Base-by-base conservation (phyloP, 2,329 filamentous ascomycete genomes). In the Colletotrichum falcatum region DNA sequence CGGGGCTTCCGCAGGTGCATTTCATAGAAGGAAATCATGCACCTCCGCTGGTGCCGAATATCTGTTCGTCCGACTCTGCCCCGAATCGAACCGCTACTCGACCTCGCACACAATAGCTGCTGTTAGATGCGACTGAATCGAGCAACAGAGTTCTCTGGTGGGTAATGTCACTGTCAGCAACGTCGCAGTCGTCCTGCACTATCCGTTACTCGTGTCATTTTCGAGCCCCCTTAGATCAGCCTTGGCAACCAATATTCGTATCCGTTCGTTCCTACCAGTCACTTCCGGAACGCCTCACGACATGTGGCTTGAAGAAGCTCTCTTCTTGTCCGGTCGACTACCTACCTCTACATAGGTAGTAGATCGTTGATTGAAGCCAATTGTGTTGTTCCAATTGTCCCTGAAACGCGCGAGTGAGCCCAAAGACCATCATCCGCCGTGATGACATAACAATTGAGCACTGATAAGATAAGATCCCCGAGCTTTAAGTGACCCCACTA, bases 401-500 rank as follows among this genome's bases (percentile, higher is more conserved):
- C 18, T 54, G 42, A 30, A 39, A 60, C 35, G 53, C 33, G 12
- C 14, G 54, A 33, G 20, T n/a, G 42, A 37, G 14, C 42, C 4
- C 39, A 20, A 18, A 16, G 20, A 33, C 16, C 8, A 37, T 61
- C 18, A n/a, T n/a, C n/a, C n/a, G n/a, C n/a, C 3, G 30, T 65
- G 58, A 62, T 71, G 35, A 71, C 44, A 59, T 71, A 68, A 59
- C 68, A 68, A 71, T 46, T 11, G 11, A 5, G 28, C 3, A 2
- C 9, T 8, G 64, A 68, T 53, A 63, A 62, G 63, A 58, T 70
- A 67, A 58, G 37, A 9, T 7, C 39, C 28, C n/a, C 26, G 5
- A 28, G 18, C 28, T 62, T 67, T 39, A 70, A 71, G 68, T 68
- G 68, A 14, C 59, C 64, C 64, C 64, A 71, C 59, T 63, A 66